phyloP scores from a whole-genome alignment of 2,329 filamentous ascomycete genomes.

The Fusarium palustre region DNA sequence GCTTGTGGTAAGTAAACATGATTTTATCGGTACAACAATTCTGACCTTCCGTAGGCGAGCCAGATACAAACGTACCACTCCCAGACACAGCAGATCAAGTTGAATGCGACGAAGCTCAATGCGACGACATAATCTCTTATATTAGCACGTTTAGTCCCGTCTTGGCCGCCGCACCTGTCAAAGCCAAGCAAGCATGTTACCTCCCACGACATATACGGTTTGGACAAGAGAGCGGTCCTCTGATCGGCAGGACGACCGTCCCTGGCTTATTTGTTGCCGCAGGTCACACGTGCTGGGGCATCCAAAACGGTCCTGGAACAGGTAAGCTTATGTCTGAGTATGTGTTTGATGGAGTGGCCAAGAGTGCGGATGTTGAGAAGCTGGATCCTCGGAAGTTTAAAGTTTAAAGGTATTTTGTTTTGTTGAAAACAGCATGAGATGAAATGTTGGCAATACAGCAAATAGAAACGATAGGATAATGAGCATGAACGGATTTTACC shows the following conservation, averaged over 20 bases:
- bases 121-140: conserved; percentile 87
- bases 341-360: conserved; percentile 77
- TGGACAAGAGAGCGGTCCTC: conserved; percentile 73
- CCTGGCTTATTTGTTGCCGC: conserved; percentile 83
- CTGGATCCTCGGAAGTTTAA: conserved; percentile 76
- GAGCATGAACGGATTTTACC: background rate
- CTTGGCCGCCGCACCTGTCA: conserved; percentile 75
- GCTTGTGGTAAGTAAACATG: conserved; percentile 74
- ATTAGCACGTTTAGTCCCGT: conserved; percentile 74
- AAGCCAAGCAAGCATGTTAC: conserved; percentile 90
- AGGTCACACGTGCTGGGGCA: conserved; percentile 98
- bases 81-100: conserved; percentile 82
- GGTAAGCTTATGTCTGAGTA: conserved; percentile 84
- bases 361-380: conserved; percentile 72
- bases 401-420: conserved; percentile 52
- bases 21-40: background rate
- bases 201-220: conserved; percentile 78
- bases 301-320: conserved; percentile 93
- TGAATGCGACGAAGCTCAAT: conserved; percentile 77
- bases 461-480: background rate
- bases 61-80: conserved; percentile 79
- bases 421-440: background rate
- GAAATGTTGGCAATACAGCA: background rate
- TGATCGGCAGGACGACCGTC: conserved; percentile 80
- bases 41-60: conserved; percentile 67